Percentiles rank a stretch among this genome's conserved stretches.
These are phyloP conservation scores for Aspergillus carbonarius DNA, from an alignment of 2,329 filamentous ascomycete species.

Conservation along the genomic window DNA sequence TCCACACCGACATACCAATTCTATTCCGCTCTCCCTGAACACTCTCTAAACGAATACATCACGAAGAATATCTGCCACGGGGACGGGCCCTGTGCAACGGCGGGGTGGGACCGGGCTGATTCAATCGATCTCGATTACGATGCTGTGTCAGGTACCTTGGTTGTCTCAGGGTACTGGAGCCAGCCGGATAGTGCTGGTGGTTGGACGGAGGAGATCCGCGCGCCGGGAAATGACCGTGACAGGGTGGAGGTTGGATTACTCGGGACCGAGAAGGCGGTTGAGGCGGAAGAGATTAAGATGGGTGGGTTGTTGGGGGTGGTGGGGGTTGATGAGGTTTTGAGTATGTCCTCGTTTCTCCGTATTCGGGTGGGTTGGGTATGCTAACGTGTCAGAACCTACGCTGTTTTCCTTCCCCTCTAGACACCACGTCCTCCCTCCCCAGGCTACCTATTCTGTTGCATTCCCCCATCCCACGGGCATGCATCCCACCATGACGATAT, in stretches of 20 bases:
- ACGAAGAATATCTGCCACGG: slow-evolving; percentile 53
- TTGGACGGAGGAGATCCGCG: slow-evolving; percentile 50
- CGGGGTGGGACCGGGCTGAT: slow-evolving; percentile 54
- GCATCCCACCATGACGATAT: slow-evolving; percentile 75
- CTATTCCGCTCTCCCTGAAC: slow-evolving; percentile 62
- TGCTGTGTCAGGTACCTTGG: slow-evolving; percentile 63
- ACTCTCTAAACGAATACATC: slow-evolving; percentile 55
- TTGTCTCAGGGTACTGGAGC: slow-evolving; percentile 64
- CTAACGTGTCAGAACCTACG: slow-evolving; percentile 58
- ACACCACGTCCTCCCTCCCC: slow-evolving; percentile 60
- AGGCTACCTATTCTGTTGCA: slow-evolving; percentile 58
- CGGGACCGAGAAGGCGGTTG: slow-evolving; percentile 56
- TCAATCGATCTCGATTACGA: slow-evolving; percentile 79
- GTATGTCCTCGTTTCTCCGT: slow-evolving; percentile 39
- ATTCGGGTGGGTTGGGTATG: not conserved
- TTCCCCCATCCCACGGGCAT: slow-evolving; percentile 75
- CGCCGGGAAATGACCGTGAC: slow-evolving; percentile 34
- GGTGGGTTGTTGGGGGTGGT: slow-evolving; percentile 77
- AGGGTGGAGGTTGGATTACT: slow-evolving; percentile 81
- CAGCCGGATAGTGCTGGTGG: slow-evolving; percentile 28
- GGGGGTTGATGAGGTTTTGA: slow-evolving; percentile 68
- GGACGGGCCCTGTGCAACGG: slow-evolving; percentile 51
- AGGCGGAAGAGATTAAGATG: slow-evolving; percentile 73
- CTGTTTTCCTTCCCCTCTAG: slow-evolving; percentile 82
- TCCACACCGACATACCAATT: slow-evolving; percentile 68